phyloP scores from a whole-genome alignment of 805 yeast species.

The Wickerhamomyces rabaulensis region DNA sequence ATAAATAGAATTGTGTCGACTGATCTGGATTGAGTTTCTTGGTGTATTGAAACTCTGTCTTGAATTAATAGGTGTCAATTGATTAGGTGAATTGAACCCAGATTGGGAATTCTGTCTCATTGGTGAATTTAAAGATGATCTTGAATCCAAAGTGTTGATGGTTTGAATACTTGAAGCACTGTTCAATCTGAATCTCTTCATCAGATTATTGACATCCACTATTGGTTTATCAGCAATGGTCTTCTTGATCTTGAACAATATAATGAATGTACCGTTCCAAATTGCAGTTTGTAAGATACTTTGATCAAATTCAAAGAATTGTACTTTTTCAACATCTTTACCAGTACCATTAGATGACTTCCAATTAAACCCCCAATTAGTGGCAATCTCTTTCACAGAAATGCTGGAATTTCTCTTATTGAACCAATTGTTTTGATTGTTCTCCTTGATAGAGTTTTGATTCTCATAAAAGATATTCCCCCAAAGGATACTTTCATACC shows the following conservation, averaged over 20 bases:
- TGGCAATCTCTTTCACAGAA: conserved; percentile 28
- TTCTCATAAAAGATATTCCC: conserved; percentile 42
- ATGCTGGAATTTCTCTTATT: conserved; percentile 18
- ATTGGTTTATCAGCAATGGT: conserved; percentile 36
- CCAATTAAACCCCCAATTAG: conserved; percentile 33
- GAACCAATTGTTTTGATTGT: conserved; percentile 17
- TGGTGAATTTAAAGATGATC: conserved; percentile 3
- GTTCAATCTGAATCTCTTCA: conserved; percentile 32
- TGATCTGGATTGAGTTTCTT: conserved; percentile 10
- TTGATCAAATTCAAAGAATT: conserved; percentile 18
- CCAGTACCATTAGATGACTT: conserved; percentile 1
- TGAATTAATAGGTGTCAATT: conserved; percentile 24
- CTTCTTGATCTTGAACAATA: conserved; percentile 43
- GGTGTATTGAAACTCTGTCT: conserved; percentile 24
- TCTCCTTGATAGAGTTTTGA: conserved; percentile 9
- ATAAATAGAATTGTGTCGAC: neutral
- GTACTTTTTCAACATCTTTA: neutral
- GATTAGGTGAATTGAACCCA: conserved; percentile 19
- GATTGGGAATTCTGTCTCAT: conserved; percentile 11
- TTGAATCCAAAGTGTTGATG: conserved; percentile 13
- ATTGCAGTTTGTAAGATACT: conserved; percentile 36
- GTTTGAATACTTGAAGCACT: conserved; percentile 19
- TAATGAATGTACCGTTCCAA: conserved; percentile 48
- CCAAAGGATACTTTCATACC: conserved; percentile 71
- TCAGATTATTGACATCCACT: conserved; percentile 34